A percentile compares a stretch with the other conserved stretches of the same genome.
Conservation (phyloP, 2,329 filamentous ascomycete genomes). For the Myrmaecium sp. region DNA sequence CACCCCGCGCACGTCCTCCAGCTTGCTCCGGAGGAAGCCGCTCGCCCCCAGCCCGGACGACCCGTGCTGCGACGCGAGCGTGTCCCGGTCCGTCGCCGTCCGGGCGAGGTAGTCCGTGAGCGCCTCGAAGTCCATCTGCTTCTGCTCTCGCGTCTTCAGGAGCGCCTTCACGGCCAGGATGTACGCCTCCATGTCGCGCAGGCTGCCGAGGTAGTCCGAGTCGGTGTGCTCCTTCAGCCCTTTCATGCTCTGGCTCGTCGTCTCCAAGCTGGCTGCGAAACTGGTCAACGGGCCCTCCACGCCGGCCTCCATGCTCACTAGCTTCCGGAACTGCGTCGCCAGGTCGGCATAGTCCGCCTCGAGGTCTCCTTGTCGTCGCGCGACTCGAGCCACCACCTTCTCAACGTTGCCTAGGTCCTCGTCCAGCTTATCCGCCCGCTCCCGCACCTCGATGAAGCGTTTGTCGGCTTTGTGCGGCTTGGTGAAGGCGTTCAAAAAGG, state of each 20-base stretch:
- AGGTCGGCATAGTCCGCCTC: conserved; percentile 80
- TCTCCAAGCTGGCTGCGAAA: conserved; percentile 74
- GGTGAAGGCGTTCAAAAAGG: conserved; percentile 90
- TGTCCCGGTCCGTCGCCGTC: conserved; percentile 71
- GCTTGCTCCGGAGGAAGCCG: conserved; percentile 79
- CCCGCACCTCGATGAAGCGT: conserved; percentile 84
- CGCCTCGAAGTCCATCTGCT: conserved; percentile 93
- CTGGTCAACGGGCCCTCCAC: conserved; percentile 68
- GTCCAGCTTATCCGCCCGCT: conserved; percentile 77
- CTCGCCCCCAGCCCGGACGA: conserved; percentile 52
- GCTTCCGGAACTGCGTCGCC: conserved; percentile 85
- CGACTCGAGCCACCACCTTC: conserved; percentile 86
- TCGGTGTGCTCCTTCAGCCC: conserved; percentile 81
- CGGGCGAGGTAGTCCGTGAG: conserved; percentile 92
- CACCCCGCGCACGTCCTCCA: conserved; percentile 91
- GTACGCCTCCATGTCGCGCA: conserved; percentile 93
- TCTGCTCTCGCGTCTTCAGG: conserved; percentile 86
- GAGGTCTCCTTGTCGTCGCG: conserved; percentile 71
- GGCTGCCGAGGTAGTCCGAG: conserved; percentile 81
- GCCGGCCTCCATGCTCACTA: conserved; percentile 75
- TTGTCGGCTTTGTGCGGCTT: conserved; percentile 93
- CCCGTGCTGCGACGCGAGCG: conserved; percentile 49
- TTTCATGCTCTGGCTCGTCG: conserved; percentile 62
- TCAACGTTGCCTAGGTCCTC: conserved; percentile 87
- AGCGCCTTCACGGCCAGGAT: conserved; percentile 73